Evolutionary conservation across 2,329 filamentous ascomycete species (phyloP).

Genomic region (Bipolaris gigantea): DNA sequence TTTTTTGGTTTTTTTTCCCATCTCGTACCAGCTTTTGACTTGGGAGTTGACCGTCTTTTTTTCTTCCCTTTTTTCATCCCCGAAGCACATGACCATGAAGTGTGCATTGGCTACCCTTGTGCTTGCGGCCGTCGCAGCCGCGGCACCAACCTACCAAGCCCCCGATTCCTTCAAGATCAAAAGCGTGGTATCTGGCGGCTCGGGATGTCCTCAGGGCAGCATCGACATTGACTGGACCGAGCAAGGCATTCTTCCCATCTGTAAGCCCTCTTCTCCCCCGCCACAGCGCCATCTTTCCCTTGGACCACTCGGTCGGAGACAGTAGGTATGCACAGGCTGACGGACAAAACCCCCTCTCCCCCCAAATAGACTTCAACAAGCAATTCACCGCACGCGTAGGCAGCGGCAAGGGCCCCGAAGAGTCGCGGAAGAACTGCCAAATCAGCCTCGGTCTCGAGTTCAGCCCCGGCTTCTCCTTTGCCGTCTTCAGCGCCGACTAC

Average conservation of each 20-base stretch:
- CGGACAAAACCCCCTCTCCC: background rate
- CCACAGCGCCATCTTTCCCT: too few species aligned
- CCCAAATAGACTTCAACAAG: conserved; percentile 36
- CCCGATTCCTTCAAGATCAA: conserved; percentile 39
- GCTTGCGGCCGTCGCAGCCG: conserved; percentile 27
- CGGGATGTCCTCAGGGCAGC: conserved; percentile 42
- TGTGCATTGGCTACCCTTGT: conserved; percentile 26
- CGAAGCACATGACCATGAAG: conserved; percentile 26
- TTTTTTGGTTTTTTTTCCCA: too few species aligned
- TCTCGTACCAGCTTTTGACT: background rate
- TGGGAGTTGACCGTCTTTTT: background rate
- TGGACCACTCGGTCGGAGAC: too few species aligned
- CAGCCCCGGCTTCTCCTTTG: conserved; percentile 43
- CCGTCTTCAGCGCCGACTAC: conserved; percentile 42
- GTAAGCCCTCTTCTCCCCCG: too few species aligned
- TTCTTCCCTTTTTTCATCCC: background rate
- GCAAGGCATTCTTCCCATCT: conserved; percentile 35
- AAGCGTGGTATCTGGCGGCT: conserved; percentile 37
- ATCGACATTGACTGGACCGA: conserved; percentile 40
- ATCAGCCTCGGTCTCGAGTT: conserved; percentile 41
- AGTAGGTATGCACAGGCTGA: too few species aligned
- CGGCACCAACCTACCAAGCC: conserved; percentile 21
- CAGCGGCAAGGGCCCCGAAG: conserved; percentile 20
- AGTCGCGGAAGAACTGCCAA: conserved; percentile 46
- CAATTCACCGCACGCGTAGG: conserved; percentile 40